Evolutionary conservation across 768 basidiomycete genomes (phyloP).

Genomic region (Rhizopogon vesiculosus): DNA sequence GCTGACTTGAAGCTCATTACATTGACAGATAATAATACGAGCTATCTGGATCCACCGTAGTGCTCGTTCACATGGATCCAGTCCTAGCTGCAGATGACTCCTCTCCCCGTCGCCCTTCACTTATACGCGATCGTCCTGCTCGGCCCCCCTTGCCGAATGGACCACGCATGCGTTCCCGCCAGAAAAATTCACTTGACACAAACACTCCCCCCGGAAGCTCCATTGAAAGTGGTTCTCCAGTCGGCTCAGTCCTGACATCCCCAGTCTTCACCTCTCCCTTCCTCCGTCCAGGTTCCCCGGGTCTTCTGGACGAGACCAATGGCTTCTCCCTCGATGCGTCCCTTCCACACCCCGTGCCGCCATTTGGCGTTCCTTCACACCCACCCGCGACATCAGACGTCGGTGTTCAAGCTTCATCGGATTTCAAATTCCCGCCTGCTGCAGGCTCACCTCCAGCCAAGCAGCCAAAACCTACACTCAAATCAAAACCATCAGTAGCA

Average conservation of each 20-base stretch:
- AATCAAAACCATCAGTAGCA: slow-evolving; percentile 5
- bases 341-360: not conserved
- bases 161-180: slow-evolving; percentile 14
- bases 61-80: slow-evolving; percentile 9
- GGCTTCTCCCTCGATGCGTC: slow-evolving; percentile 1
- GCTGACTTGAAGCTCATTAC: not conserved
- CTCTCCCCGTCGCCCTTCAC: slow-evolving; percentile 7
- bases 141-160: slow-evolving; percentile 16
- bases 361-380: not conserved
- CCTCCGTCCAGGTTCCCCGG: slow-evolving; percentile 1
- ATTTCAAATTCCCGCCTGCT: not conserved
- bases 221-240: slow-evolving; percentile 6
- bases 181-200: slow-evolving; percentile 12
- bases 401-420: slow-evolving; percentile 7
- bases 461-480: slow-evolving; percentile 6
- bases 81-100: slow-evolving; percentile 7
- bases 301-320: not conserved
- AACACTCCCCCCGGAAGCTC: slow-evolving; percentile 1
- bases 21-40: not conserved
- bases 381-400: slow-evolving; percentile 4
- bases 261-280: slow-evolving; percentile 1
- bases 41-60: not conserved
- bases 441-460: slow-evolving; percentile 8
- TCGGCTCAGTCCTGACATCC: not conserved
- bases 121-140: slow-evolving; percentile 16